Base-by-base conservation (phyloP, 1,139 yeast genomes). In the Spathaspora sp. region DNA sequence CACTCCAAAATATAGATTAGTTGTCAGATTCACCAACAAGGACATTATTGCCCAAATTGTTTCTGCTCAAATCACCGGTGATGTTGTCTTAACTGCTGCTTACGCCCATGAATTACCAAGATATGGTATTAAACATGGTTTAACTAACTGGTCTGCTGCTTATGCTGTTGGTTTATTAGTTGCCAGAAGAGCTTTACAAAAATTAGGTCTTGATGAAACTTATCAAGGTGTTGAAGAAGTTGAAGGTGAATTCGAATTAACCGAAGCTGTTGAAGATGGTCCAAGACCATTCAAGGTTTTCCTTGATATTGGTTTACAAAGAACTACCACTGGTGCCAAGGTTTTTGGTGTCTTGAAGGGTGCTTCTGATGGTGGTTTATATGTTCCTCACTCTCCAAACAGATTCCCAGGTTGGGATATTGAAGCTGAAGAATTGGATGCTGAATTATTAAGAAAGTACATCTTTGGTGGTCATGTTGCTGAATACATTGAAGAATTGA, bases 331-430 rank as follows among this genome's bases (percentile, higher is more conserved):
- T 68, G 99, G 99, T 89, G 97, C 98, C 73, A 89, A 96, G 80
- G 84, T 93, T 74, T 93, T 93, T 69, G 99, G 98, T 88, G 97
- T 91, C 72, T 83, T 95, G 74, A 93, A 93, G 87, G 99, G 99
- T 88, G 99, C 99, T 72, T 91, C 98, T 57, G 99, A 93, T 76
- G 99, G 99, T 88, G 99, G 99, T 69, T 83, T 93, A 70, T 89
- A 88, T 91, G 83, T 93, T 72, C 99, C 99, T 63, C 99, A 93
- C 91, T 89, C 96, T 65, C 88, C 96, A 72, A 91, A 91, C 86
- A 91, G 99, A 87, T 93, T 91, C 97, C 99, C 99, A 78, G 99
- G 99, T 81, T 93, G 93, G 95, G 99, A 93, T 80, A 88, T 91
- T 68, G 99, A 93, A 82, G 72, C 87, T 66, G 97, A 91, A 81